A percentile compares a stretch with the other conserved stretches of the same genome.
These are phyloP conservation scores for Termitomyces sp. DNA, from an alignment of 768 basidiomycete species.

Conservation along the genomic window DNA sequence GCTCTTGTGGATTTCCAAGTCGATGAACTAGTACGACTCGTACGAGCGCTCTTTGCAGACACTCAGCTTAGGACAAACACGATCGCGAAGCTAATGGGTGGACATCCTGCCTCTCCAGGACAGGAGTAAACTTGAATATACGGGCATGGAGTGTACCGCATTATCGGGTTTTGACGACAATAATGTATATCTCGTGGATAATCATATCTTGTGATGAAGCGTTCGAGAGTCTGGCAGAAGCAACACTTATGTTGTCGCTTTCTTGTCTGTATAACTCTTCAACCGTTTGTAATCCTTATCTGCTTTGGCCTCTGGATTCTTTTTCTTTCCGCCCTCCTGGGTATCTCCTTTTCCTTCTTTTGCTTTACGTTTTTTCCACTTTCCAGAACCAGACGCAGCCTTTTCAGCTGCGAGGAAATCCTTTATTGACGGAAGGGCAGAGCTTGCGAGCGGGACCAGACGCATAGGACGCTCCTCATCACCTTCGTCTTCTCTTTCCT, in stretches of 20 bases:
- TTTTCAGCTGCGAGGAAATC: slow-evolving; percentile 78
- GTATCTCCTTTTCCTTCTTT: slow-evolving; percentile 39
- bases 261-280: slow-evolving; percentile 39
- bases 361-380: slow-evolving; percentile 57
- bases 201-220: neutral
- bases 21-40: slow-evolving; percentile 75
- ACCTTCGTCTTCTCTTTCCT: slow-evolving; percentile 34
- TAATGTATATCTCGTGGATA: neutral
- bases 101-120: slow-evolving; percentile 39
- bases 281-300: slow-evolving; percentile 53
- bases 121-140: slow-evolving; percentile 1
- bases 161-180: neutral
- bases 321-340: slow-evolving; percentile 28
- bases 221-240: neutral
- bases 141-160: neutral
- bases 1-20: slow-evolving; percentile 86
- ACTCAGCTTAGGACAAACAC: slow-evolving; percentile 75
- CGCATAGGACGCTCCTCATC: slow-evolving; percentile 43
- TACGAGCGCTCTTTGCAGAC: slow-evolving; percentile 85
- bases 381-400: slow-evolving; percentile 51
- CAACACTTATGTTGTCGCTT: slow-evolving; percentile 14
- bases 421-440: slow-evolving; percentile 75
- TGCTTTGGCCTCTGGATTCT: slow-evolving; percentile 38
- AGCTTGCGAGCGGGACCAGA: slow-evolving; percentile 73
- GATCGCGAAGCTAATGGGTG: slow-evolving; percentile 65